These are phyloP conservation scores for Saitozyma sp. DNA, from an alignment of 768 basidiomycete genomes.

Conservation along the genomic window DNA sequence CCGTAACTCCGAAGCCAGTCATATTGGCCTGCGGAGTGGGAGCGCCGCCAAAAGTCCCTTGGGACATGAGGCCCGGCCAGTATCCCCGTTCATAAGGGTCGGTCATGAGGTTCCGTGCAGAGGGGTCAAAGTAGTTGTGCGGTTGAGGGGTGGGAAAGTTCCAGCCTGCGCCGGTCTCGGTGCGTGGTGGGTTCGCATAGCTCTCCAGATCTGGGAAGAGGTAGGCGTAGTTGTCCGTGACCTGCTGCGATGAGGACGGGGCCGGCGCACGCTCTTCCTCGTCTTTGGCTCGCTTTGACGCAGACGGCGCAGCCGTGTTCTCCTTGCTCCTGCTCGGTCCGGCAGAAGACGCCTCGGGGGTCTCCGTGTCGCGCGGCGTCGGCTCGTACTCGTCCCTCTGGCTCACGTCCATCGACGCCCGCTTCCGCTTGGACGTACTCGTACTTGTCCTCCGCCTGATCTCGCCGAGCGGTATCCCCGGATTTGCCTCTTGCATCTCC, in stretches of 20 bases:
- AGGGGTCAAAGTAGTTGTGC: too few species aligned
- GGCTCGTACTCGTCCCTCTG: background rate
- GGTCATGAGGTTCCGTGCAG: too few species aligned
- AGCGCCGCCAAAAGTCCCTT: too few species aligned
- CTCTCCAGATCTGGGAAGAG: conserved; percentile 39
- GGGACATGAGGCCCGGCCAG: too few species aligned
- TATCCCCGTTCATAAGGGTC: too few species aligned
- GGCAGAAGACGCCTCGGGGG: background rate
- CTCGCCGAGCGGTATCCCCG: conserved; percentile 29
- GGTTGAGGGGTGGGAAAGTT: too few species aligned
- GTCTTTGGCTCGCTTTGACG: background rate
- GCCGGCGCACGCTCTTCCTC: background rate
- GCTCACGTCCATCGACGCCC: conserved; percentile 10
- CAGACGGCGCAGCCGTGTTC: too few species aligned
- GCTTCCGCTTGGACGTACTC: conserved; percentile 21
- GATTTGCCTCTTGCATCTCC: conserved; percentile 38
- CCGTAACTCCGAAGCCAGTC: too few species aligned
- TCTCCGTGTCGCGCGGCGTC: background rate
- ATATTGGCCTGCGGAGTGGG: too few species aligned
- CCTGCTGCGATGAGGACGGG: background rate
- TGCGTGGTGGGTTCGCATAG: background rate
- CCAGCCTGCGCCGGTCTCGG: too few species aligned
- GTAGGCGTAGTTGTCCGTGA: conserved; percentile 16
- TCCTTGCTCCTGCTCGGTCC: background rate
- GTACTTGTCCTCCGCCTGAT: conserved; percentile 15